Conservation (phyloP, 2,329 filamentous ascomycete species). For the Geosmithia flava region DNA sequence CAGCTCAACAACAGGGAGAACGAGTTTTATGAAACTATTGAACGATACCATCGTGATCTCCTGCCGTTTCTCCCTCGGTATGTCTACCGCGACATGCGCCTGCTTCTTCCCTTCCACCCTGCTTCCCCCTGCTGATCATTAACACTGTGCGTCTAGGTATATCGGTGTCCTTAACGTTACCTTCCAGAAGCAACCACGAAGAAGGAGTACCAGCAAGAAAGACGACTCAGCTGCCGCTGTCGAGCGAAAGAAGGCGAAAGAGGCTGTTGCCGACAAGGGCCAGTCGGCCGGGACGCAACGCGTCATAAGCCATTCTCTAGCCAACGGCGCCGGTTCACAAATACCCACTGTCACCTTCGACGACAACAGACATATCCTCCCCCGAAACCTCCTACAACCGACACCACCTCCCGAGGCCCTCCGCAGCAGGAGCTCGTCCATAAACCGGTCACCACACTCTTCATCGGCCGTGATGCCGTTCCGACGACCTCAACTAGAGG, state of each 20-base stretch:
- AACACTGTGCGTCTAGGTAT: conserved; percentile 46
- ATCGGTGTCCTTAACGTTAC: conserved; percentile 96
- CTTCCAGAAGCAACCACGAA: conserved; percentile 72
- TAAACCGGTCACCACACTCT: conserved; percentile 9
- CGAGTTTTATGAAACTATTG: conserved; percentile 95
- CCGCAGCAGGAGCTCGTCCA: conserved; percentile 20
- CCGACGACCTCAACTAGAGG: conserved; percentile 30
- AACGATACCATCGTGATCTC: conserved; percentile 79
- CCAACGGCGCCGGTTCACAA: conserved; percentile 37
- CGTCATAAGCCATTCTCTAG: conserved; percentile 63
- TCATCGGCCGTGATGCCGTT: conserved; percentile 4
- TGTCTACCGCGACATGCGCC: conserved; percentile 9
- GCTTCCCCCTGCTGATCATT: neutral
- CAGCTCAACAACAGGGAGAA: conserved; percentile 97
- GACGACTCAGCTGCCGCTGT: conserved; percentile 26
- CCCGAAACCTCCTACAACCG: conserved; percentile 65
- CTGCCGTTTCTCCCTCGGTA: conserved; percentile 83
- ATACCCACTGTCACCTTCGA: conserved; percentile 88
- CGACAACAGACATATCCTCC: conserved; percentile 88
- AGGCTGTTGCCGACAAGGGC: conserved; percentile 6
- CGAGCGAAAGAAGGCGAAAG: conserved; percentile 23
- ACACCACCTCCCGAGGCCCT: conserved; percentile 24
- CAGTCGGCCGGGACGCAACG: conserved; percentile 10
- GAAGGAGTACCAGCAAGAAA: conserved; percentile 40
- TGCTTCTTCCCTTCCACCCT: conserved; percentile 2